Evolutionary conservation across 345 rosid species (phyloP).

Genomic region (Salix viminalis): DNA sequence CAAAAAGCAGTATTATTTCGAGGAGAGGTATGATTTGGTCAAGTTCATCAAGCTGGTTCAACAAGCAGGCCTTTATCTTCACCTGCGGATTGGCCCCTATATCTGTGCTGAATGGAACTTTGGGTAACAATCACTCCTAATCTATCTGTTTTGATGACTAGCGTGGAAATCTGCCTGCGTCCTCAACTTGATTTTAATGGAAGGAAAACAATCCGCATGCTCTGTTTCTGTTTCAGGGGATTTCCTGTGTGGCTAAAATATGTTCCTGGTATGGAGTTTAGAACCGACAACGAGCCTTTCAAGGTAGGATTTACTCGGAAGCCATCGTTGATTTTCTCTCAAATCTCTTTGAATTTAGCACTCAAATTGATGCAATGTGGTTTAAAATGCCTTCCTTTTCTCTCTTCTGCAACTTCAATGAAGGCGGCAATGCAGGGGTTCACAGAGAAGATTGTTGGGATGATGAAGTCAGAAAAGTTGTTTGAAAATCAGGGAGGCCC

Average conservation of each 20-base stretch:
- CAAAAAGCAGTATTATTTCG: conserved; percentile 24
- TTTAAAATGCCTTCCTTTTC: neutral
- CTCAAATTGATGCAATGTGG: too few species aligned
- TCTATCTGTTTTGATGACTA: too few species aligned
- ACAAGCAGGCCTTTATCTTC: conserved; percentile 32
- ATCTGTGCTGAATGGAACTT: conserved; percentile 36
- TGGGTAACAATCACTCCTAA: conserved; percentile 11
- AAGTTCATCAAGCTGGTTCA: conserved; percentile 32
- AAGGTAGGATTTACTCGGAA: conserved; percentile 7
- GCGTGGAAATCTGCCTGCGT: neutral
- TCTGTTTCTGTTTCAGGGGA: conserved; percentile 26
- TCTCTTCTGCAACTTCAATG: conserved; percentile 5
- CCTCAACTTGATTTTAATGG: neutral
- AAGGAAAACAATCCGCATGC: neutral
- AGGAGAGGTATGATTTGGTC: conserved; percentile 30
- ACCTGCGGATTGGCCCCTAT: conserved; percentile 32
- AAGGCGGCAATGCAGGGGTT: conserved; percentile 39
- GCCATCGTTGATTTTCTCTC: neutral
- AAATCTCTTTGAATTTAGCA: neutral
- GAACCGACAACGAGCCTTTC: conserved; percentile 32
- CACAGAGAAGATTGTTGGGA: conserved; percentile 38
- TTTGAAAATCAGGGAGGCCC: conserved; percentile 50
- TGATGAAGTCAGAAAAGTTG: conserved; percentile 38
- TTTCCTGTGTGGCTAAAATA: conserved; percentile 34
- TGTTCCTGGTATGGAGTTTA: conserved; percentile 28